These are phyloP conservation scores for Stephania yunnanensis DNA, from an alignment of 164 flowering plant genomes.

Conservation along the genomic window DNA sequence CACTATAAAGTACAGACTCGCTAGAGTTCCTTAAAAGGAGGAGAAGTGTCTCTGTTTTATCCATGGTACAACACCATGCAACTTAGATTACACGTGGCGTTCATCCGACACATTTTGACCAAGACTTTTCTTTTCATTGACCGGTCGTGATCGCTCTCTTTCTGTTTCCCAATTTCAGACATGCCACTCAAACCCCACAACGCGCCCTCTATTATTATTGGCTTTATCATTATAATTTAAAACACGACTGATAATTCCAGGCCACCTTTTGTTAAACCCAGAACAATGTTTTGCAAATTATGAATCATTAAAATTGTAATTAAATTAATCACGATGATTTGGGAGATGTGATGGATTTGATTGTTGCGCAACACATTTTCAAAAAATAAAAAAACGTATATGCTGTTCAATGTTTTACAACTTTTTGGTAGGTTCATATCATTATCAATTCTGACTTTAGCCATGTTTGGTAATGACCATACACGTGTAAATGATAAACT, in stretches of 20 bases:
- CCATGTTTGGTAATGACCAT: too few relatives aligned
- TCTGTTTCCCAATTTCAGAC: not conserved
- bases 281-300: not conserved
- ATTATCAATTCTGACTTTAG: too few relatives aligned
- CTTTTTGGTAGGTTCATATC: too few relatives aligned
- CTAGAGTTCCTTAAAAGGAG: slow-evolving; percentile 1
- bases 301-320: too few relatives aligned
- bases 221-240: not conserved
- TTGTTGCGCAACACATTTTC: too few relatives aligned
- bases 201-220: not conserved
- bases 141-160: not conserved
- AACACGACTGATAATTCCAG: not conserved
- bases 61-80: not conserved
- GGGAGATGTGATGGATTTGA: too few relatives aligned
- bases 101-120: not conserved
- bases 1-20: too few relatives aligned
- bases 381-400: too few relatives aligned
- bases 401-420: too few relatives aligned
- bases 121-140: not conserved
- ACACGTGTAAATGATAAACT: too few relatives aligned
- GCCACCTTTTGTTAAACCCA: not conserved
- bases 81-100: not conserved
- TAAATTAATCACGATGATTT: too few relatives aligned
- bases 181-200: not conserved
- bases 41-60: not conserved